A percentile compares a stretch with the other conserved stretches of the same genome.
These are phyloP conservation scores for Bryoglossum gracile DNA, from an alignment of 495 filamentous ascomycete genomes.

Conservation along the genomic window DNA sequence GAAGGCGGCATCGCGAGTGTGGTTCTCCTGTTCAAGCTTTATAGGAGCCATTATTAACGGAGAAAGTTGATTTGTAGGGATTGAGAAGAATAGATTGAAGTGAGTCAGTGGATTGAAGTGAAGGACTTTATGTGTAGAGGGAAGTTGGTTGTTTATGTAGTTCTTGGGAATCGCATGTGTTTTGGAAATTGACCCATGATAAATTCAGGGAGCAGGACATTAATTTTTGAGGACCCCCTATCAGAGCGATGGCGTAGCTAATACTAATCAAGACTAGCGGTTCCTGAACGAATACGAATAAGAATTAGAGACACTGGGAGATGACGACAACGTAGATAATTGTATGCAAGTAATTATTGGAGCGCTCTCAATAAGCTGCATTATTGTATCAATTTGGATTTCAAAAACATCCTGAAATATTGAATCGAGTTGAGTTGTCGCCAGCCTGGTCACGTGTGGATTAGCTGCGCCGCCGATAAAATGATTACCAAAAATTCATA, in stretches of 20 bases:
- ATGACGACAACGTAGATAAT: no score
- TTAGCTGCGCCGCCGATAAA: not conserved
- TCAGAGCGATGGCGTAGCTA: no score
- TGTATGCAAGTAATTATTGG: no score
- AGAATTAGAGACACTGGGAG: not conserved
- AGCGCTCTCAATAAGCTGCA: no score
- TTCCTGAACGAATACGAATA: not conserved
- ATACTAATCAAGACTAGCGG: no score
- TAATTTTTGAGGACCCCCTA: not conserved
- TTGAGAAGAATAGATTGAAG: not conserved
- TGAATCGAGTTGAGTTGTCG: no score
- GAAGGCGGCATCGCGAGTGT: slow-evolving; percentile 85
- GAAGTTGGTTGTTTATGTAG: slow-evolving; percentile 6
- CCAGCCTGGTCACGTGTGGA: no score
- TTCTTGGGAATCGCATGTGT: not conserved
- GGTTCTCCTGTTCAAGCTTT: slow-evolving; percentile 79
- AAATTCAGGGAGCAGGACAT: not conserved
- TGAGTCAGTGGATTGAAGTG: not conserved
- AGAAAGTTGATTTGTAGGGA: not conserved
- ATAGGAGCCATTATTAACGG: slow-evolving; percentile 55
- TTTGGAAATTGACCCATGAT: not conserved
- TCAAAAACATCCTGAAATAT: no score
- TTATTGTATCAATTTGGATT: no score
- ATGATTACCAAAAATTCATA: not conserved
- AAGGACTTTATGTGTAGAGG: not conserved